A percentile compares a stretch with the other conserved stretches of the same genome.
phyloP scores from a whole-genome alignment of 495 filamentous ascomycete species.

The Aspergillus saccharolyticus region DNA sequence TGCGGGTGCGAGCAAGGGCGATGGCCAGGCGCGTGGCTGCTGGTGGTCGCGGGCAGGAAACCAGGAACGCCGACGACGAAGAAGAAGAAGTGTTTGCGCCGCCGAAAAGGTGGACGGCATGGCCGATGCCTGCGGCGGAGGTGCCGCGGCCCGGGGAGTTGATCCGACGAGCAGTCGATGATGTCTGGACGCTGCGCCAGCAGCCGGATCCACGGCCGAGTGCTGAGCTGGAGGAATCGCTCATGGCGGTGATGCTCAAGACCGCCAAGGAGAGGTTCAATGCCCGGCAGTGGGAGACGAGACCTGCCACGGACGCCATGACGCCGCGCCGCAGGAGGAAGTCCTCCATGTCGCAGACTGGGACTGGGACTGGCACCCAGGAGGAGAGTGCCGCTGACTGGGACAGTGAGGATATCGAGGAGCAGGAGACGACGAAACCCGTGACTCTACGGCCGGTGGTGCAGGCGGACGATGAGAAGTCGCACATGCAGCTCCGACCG shows the following conservation, averaged over 20 bases:
- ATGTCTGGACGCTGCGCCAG: slow-evolving; percentile 43
- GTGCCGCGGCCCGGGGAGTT: slow-evolving; percentile 55
- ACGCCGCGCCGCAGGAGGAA: not conserved
- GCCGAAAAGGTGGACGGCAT: slow-evolving; percentile 65
- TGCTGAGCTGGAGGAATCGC: slow-evolving; percentile 56
- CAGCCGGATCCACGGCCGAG: slow-evolving; percentile 45
- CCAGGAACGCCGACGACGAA: too few species aligned
- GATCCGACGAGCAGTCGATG: slow-evolving; percentile 37
- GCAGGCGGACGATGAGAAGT: slow-evolving; percentile 59
- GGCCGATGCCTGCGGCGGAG: slow-evolving; percentile 58
- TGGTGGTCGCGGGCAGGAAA: not conserved
- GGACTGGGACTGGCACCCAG: slow-evolving; percentile 1
- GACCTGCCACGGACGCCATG: not conserved
- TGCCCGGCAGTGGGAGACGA: slow-evolving; percentile 27
- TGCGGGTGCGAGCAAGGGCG: slow-evolving; percentile 45
- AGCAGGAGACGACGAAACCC: slow-evolving; percentile 5
- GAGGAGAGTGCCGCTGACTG: slow-evolving; percentile 8
- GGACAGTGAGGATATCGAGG: not conserved
- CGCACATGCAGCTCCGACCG: slow-evolving; percentile 56
- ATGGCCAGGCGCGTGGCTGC: slow-evolving; percentile 23
- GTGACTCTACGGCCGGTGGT: slow-evolving; percentile 33
- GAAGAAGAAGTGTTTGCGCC: slow-evolving; percentile 27
- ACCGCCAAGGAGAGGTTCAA: slow-evolving; percentile 60
- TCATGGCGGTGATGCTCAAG: slow-evolving; percentile 57
- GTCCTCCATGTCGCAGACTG: not conserved